Evolutionary conservation across 306 rosid genomes (phyloP).

Genomic region (Coriaria nepalensis): DNA sequence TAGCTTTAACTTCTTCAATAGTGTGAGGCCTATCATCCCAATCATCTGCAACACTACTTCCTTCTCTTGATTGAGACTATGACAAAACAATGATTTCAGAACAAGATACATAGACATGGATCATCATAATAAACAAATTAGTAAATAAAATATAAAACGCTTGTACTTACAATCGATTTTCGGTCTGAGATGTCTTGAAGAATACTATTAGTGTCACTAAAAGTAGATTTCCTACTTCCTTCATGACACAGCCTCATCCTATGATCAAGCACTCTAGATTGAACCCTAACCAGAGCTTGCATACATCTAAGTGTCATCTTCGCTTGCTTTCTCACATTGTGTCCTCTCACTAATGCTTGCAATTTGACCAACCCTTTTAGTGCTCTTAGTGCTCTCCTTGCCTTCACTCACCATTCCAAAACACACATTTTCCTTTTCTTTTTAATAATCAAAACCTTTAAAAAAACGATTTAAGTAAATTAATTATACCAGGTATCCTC

Average conservation of each 20-base stretch:
- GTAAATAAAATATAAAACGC: background rate
- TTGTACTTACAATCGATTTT: slow-evolving; percentile 52
- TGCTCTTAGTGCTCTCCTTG: slow-evolving; percentile 89
- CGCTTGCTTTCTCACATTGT: slow-evolving; percentile 90
- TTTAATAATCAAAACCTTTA: background rate
- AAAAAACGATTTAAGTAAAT: slow-evolving; percentile 11
- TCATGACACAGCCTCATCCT: slow-evolving; percentile 66
- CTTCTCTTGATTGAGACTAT: slow-evolving; percentile 60
- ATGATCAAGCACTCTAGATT: slow-evolving; percentile 73
- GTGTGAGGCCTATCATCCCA: slow-evolving; percentile 93
- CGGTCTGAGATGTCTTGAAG: slow-evolving; percentile 73
- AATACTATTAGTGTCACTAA: slow-evolving; percentile 60
- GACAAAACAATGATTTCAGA: background rate
- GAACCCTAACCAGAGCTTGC: slow-evolving; percentile 90
- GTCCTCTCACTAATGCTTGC: slow-evolving; percentile 94
- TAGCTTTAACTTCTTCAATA: slow-evolving; percentile 82
- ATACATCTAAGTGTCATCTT: slow-evolving; percentile 87
- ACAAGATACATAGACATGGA: slow-evolving; percentile 4
- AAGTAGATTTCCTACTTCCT: slow-evolving; percentile 70
- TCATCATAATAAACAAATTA: background rate
- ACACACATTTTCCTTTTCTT: background rate
- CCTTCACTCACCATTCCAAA: slow-evolving; percentile 29
- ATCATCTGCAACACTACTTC: slow-evolving; percentile 71
- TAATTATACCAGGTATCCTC: slow-evolving; percentile 64
- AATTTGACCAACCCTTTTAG: slow-evolving; percentile 85